Evolutionary conservation across 768 basidiomycete species (phyloP).

Genomic region (Naganishia onofrii): DNA sequence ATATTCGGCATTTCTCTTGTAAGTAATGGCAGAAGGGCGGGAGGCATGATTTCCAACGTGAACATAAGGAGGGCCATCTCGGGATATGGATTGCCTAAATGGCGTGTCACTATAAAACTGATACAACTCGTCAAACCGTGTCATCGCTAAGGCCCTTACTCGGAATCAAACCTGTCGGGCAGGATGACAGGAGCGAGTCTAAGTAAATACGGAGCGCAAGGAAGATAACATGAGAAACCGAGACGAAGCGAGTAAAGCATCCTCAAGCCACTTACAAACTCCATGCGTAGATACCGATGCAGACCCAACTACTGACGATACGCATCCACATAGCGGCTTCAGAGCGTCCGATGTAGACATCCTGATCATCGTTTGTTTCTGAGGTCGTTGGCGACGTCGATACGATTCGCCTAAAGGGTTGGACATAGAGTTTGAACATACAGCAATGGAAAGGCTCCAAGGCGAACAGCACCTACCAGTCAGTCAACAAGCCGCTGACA

Average conservation of each 20-base stretch:
- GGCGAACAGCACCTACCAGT: constrained; percentile 68
- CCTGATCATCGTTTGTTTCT: constrained; percentile 44
- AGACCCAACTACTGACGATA: constrained; percentile 92
- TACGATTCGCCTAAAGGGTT: constrained; percentile 49
- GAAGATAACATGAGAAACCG: not conserved
- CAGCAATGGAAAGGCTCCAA: not conserved
- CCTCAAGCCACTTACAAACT: constrained; percentile 41
- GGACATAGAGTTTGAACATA: constrained; percentile 2
- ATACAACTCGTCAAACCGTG: not conserved
- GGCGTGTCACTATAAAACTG: not conserved
- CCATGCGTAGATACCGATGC: constrained; percentile 55
- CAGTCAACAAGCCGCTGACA: constrained; percentile 91
- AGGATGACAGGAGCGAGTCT: constrained; percentile 85
- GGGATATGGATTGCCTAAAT: not conserved
- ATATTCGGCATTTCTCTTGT: no score
- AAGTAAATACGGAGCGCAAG: constrained; percentile 58
- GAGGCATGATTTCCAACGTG: no score
- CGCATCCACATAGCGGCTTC: constrained; percentile 99
- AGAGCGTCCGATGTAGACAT: constrained; percentile 85
- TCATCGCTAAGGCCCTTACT: not conserved
- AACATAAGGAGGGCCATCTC: no score
- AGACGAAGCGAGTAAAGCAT: not conserved
- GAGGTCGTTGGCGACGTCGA: constrained; percentile 40
- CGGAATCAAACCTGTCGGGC: constrained; percentile 72
- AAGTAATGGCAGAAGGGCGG: no score